These are phyloP conservation scores for Diaporthe destruens DNA, from an alignment of 2,329 filamentous ascomycete species.

Conservation along the genomic window DNA sequence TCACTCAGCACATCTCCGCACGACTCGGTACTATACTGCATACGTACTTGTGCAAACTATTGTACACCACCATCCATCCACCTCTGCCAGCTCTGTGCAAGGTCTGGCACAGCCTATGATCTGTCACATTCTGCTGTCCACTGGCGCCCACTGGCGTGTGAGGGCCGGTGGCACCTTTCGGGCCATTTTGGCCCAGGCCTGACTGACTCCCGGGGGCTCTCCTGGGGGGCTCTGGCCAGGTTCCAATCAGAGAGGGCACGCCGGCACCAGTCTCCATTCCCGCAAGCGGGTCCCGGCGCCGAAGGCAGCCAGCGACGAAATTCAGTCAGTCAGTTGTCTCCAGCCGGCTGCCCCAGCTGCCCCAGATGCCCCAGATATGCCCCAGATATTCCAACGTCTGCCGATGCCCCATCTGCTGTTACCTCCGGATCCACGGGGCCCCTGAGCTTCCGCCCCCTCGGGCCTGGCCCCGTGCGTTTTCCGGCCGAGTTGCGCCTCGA, in stretches of 20 bases:
- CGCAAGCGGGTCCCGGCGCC: constrained; percentile 17
- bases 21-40: no score
- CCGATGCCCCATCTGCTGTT: not conserved
- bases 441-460: constrained; percentile 22
- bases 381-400: constrained; percentile 20
- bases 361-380: not conserved
- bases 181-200: not conserved
- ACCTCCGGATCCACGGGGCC: constrained; percentile 16
- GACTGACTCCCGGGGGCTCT: not conserved
- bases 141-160: no score
- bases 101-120: constrained; percentile 1
- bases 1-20: not conserved
- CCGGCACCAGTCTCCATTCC: not conserved
- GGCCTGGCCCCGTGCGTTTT: constrained; percentile 17
- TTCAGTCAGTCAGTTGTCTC: not conserved
- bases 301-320: constrained; percentile 12
- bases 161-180: constrained; percentile 4
- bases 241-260: constrained; percentile 17
- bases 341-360: constrained; percentile 26
- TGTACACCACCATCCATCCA: not conserved
- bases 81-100: no score
- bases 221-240: not conserved
- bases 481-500: not conserved
- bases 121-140: not conserved
- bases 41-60: no score